A percentile compares a stretch with the other conserved stretches of the same genome.
Conservation (phyloP, 2,329 filamentous ascomycete genomes). For the Neoscytalidium dimidiatum region DNA sequence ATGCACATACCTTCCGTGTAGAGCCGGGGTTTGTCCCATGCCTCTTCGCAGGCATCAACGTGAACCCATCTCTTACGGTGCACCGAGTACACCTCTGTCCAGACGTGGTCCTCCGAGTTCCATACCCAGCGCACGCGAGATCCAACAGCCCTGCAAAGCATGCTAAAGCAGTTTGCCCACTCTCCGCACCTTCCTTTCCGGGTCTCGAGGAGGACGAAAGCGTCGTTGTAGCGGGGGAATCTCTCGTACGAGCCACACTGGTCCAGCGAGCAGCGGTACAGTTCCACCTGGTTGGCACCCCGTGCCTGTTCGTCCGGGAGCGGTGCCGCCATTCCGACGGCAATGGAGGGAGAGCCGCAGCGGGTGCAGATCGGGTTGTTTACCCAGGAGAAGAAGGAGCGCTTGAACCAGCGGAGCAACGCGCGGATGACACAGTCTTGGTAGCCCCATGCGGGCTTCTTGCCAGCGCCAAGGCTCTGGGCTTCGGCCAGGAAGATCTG, state of each 20-base stretch:
- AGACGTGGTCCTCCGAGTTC: conserved; percentile 96
- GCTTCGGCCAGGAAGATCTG: conserved; percentile 87
- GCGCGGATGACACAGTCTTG: conserved; percentile 95
- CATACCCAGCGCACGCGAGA: conserved; percentile 94
- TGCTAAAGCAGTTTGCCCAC: conserved; percentile 98
- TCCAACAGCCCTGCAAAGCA: conserved; percentile 92
- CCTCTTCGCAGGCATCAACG: conserved; percentile 90
- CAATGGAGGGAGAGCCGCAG: conserved; percentile 81
- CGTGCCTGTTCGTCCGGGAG: conserved; percentile 87
- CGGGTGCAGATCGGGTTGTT: conserved; percentile 87
- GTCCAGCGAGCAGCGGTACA: conserved; percentile 81
- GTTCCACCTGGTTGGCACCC: conserved; percentile 82
- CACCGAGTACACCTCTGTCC: conserved; percentile 96
- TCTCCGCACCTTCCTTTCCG: conserved; percentile 85
- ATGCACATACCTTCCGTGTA: conserved; percentile 74
- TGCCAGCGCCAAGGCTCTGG: conserved; percentile 78
- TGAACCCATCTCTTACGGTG: conserved; percentile 96
- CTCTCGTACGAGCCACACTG: conserved; percentile 79
- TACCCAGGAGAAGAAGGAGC: conserved; percentile 93
- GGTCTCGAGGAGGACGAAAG: conserved; percentile 88
- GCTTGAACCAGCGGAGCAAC: conserved; percentile 92
- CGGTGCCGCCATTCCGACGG: conserved; percentile 79
- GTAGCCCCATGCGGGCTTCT: conserved; percentile 89
- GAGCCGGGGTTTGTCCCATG: conserved; percentile 90
- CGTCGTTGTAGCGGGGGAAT: conserved; percentile 92